Conservation (phyloP, 2,329 filamentous ascomycete genomes). For the Scopulariopsis brevicaulis region DNA sequence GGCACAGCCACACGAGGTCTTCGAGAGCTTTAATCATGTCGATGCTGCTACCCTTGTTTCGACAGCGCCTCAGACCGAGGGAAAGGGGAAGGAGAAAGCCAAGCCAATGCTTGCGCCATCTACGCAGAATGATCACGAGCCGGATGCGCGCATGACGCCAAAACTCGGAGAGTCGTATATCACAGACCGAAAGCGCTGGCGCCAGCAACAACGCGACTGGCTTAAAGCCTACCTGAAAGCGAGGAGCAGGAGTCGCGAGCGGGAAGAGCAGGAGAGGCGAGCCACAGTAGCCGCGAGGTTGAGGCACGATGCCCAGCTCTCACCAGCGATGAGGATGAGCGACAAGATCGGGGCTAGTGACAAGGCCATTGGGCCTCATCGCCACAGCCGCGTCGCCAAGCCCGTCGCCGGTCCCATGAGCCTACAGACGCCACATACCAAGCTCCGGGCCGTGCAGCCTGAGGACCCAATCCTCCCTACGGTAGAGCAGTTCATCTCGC, state of each 20-base stretch:
- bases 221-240: slow-evolving; percentile 35
- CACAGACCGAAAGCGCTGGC: slow-evolving; percentile 33
- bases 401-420: no score
- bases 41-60: slow-evolving; percentile 11
- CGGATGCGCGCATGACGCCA: slow-evolving; percentile 40
- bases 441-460: slow-evolving; percentile 31
- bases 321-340: slow-evolving; percentile 7
- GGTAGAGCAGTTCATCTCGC: slow-evolving; percentile 82
- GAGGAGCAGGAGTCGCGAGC: slow-evolving; percentile 12
- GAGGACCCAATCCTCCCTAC: slow-evolving; percentile 56
- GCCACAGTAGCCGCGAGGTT: background rate
- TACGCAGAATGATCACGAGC: slow-evolving; percentile 42
- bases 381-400: slow-evolving; percentile 19
- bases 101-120: slow-evolving; percentile 32
- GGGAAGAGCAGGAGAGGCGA: slow-evolving; percentile 7
- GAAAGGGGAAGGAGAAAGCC: slow-evolving; percentile 12
- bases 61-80: slow-evolving; percentile 7
- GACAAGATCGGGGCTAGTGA: background rate
- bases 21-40: slow-evolving; percentile 21
- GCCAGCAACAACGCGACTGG: slow-evolving; percentile 33
- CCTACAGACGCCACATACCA: slow-evolving; percentile 38
- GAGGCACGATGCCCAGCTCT: slow-evolving; percentile 24
- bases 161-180: slow-evolving; percentile 34
- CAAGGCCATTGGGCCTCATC: background rate
- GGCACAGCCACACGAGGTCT: slow-evolving; percentile 20